A percentile compares a stretch with the other conserved stretches of the same genome.
These are phyloP conservation scores for Xylaria multiplex DNA, from an alignment of 2,329 filamentous ascomycete species.

Conservation along the genomic window DNA sequence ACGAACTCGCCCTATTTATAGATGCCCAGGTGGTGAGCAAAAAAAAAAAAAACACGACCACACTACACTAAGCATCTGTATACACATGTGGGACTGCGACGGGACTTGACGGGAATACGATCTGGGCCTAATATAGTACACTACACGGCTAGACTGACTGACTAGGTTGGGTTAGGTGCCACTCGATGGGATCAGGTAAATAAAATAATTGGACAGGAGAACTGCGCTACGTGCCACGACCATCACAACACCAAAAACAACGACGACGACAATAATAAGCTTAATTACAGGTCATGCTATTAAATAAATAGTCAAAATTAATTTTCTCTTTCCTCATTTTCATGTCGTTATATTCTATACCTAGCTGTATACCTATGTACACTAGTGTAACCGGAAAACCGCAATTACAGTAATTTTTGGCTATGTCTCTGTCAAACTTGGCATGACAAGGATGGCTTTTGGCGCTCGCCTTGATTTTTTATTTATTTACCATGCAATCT, in stretches of 20 bases:
- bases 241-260: not conserved
- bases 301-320: not conserved
- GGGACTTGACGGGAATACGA: constrained; percentile 20
- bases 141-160: not conserved
- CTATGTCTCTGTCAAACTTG: constrained; percentile 4
- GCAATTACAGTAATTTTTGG: too few relatives aligned
- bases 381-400: too few relatives aligned
- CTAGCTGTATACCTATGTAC: too few relatives aligned
- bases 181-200: not conserved
- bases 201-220: not conserved
- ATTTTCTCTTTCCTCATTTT: not conserved
- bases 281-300: constrained; percentile 11
- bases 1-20: constrained; percentile 21
- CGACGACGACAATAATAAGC: not conserved
- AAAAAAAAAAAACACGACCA: not conserved
- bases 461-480: constrained; percentile 17
- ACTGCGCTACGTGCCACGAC: not conserved
- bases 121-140: constrained; percentile 13
- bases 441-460: not conserved
- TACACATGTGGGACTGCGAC: not conserved
- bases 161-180: not conserved
- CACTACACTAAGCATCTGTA: not conserved
- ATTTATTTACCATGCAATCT: too few relatives aligned
- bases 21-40: not conserved
- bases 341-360: not conserved